Percentiles rank a stretch among this genome's conserved stretches.
These are phyloP conservation scores for Rhizoclosmatium sp. DNA, from an alignment of 192 early-diverging fungal genomes.

Conservation along the genomic window DNA sequence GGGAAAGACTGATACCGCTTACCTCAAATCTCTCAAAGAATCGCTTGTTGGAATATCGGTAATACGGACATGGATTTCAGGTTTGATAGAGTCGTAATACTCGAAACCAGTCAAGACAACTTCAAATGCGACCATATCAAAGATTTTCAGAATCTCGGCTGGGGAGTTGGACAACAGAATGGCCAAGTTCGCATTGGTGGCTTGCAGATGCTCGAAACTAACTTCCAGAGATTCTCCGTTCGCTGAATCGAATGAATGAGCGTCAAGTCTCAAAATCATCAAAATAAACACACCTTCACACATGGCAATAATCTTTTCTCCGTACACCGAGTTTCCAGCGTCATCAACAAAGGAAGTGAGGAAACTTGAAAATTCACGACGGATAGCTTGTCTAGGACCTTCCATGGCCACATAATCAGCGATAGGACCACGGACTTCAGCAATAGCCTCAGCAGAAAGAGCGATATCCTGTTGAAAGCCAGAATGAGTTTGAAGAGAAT, in stretches of 20 bases:
- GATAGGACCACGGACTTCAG: slow-evolving; percentile 84
- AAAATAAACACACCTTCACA: slow-evolving; percentile 63
- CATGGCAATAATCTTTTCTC: slow-evolving; percentile 87
- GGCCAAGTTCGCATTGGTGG: slow-evolving; percentile 84
- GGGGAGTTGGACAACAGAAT: slow-evolving; percentile 91
- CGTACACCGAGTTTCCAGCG: slow-evolving; percentile 90
- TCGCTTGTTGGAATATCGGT: slow-evolving; percentile 84
- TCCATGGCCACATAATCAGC: slow-evolving; percentile 88
- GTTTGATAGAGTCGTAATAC: slow-evolving; percentile 87
- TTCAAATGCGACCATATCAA: slow-evolving; percentile 93
- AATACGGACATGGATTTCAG: slow-evolving; percentile 95
- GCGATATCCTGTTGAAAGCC: slow-evolving; percentile 30
- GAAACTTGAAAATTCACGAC: slow-evolving; percentile 88
- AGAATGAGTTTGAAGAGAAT: no score
- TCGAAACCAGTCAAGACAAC: slow-evolving; percentile 88
- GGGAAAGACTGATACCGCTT: slow-evolving; percentile 18
- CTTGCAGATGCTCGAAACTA: slow-evolving; percentile 80
- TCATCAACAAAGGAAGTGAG: slow-evolving; percentile 86
- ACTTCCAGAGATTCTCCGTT: slow-evolving; percentile 91
- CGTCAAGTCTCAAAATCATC: slow-evolving; percentile 2
- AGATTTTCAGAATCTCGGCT: slow-evolving; percentile 84
- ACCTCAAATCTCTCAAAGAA: slow-evolving; percentile 85
- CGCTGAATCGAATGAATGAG: slow-evolving; percentile 38
- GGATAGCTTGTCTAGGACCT: slow-evolving; percentile 81
- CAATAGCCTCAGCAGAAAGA: slow-evolving; percentile 78